Evolutionary conservation across 164 flowering plant species (phyloP), one percentile per base, ranked within the genome.

Genomic region (Vitis cinerea): DNA sequence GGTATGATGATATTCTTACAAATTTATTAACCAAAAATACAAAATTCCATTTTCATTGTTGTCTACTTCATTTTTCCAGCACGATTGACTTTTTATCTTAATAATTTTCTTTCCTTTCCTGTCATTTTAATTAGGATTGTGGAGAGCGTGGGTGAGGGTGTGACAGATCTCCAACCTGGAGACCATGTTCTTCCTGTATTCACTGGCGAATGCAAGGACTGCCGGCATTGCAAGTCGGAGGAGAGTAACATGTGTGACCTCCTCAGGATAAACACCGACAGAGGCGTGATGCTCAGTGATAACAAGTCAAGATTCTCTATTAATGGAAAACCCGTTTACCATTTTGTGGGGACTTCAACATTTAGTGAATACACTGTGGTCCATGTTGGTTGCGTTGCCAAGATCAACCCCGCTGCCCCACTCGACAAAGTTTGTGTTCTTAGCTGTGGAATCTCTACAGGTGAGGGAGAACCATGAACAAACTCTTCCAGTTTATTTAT

Each of bases 401-500:
- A 72, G 64, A 62, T 72, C 51, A 67, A 72, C 29, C 71, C 75
- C 0, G 29, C 56, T n/a, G 77, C 77, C 8, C 70, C 77, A 9
- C 27, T 74, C 9, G 77, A 74, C 51, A 74, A 70, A 66, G 71
- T 69, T n/a, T 74, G 77, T 47, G 66, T 74, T 29, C 77, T 74
- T 63, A 74, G 77, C 12, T 74, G 77, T 65, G 77, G 77, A 14
- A 37, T 74, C 62, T 74, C 77, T 4, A 74, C 77, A 59, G 77
- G 77, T 74, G 10, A 13, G 44, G 44, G 44, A 31, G 44, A 6
- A 31, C 8, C 7, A 31, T 31, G 44, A 31, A 31, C 44, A 31
- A 6, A 31, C 44, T 31, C 44, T 31, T 31, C 44, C 44, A 31
- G 0, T 31, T 31, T 6, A 4, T 31, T 31, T 31, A 31, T 23